These are phyloP conservation scores for Arabidopsis arenosa DNA, from an alignment of 345 rosid species.

Conservation along the genomic window DNA sequence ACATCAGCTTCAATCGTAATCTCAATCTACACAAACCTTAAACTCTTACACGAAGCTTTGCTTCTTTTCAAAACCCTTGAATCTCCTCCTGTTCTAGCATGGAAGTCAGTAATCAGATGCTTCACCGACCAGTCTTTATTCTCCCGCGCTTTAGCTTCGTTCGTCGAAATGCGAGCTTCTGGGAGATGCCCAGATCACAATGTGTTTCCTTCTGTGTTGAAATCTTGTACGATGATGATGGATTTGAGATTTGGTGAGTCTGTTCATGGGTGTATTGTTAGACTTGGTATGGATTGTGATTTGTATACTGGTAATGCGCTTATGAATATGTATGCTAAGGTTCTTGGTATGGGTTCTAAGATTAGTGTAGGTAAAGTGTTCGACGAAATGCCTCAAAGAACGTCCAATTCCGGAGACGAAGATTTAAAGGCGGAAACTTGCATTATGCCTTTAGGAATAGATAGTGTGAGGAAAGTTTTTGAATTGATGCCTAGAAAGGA, in stretches of 20 bases:
- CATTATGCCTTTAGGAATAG: conserved; percentile 32
- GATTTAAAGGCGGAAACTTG: conserved; percentile 9
- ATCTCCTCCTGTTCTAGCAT: conserved; percentile 66
- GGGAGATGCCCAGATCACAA: conserved; percentile 66
- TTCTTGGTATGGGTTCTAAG: conserved; percentile 42
- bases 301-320: conserved; percentile 81
- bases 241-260: conserved; percentile 71
- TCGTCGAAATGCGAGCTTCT: conserved; percentile 61
- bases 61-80: conserved; percentile 58
- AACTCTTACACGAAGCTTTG: conserved; percentile 57
- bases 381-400: conserved; percentile 55
- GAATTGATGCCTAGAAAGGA: conserved; percentile 76
- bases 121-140: conserved; percentile 56
- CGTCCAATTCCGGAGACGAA: too few species aligned
- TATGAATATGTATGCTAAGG: conserved; percentile 83
- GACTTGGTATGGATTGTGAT: conserved; percentile 66
- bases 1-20: conserved; percentile 53
- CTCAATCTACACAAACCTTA: conserved; percentile 65
- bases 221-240: conserved; percentile 61
- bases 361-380: conserved; percentile 36
- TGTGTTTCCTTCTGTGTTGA: conserved; percentile 76
- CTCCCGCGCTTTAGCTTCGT: conserved; percentile 54
- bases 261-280: conserved; percentile 71
- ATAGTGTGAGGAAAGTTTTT: conserved; percentile 63
- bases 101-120: conserved; percentile 77